phyloP scores from a whole-genome alignment of 805 yeast genomes.

The Yueomyces sinensis region DNA sequence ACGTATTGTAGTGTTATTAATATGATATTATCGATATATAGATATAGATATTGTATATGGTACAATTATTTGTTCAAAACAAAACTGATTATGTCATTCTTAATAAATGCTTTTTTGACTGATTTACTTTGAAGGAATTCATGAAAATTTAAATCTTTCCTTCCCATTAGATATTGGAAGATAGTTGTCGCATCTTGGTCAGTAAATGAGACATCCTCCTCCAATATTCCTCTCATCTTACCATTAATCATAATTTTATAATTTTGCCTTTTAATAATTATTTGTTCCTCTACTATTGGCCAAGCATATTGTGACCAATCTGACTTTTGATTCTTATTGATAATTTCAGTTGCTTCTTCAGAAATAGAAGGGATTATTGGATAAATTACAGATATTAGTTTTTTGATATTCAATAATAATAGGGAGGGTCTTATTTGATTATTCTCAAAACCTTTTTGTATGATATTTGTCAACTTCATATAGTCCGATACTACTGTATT shows the following conservation, averaged over 20 bases:
- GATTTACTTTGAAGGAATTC: slow-evolving; percentile 29
- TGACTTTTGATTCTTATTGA: slow-evolving; percentile 14
- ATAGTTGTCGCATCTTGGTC: slow-evolving; percentile 24
- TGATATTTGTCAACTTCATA: slow-evolving; percentile 63
- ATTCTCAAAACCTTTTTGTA: slow-evolving; percentile 29
- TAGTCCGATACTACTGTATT: slow-evolving; percentile 83
- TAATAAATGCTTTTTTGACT: slow-evolving; percentile 43
- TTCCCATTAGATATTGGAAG: slow-evolving; percentile 23
- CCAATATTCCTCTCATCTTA: slow-evolving; percentile 39
- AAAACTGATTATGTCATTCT: slow-evolving; percentile 36
- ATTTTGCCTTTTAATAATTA: slow-evolving; percentile 26
- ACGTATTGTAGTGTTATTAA: no score
- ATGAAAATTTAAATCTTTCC: slow-evolving; percentile 22
- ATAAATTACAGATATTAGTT: slow-evolving; percentile 47
- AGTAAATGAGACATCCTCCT: slow-evolving; percentile 8
- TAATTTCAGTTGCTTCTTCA: slow-evolving; percentile 67
- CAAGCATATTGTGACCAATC: slow-evolving; percentile 32
- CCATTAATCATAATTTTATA: slow-evolving; percentile 68
- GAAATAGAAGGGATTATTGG: slow-evolving; percentile 75
- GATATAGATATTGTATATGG: no score
- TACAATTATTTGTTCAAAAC: slow-evolving; percentile 4
- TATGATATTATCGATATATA: no score
- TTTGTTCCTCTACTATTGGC: slow-evolving; percentile 38
- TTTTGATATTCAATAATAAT: slow-evolving; percentile 35
- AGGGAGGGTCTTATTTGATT: slow-evolving; percentile 27